These are phyloP conservation scores for Rhodotorula diobovata DNA, from an alignment of 768 basidiomycete species.

Conservation along the genomic window DNA sequence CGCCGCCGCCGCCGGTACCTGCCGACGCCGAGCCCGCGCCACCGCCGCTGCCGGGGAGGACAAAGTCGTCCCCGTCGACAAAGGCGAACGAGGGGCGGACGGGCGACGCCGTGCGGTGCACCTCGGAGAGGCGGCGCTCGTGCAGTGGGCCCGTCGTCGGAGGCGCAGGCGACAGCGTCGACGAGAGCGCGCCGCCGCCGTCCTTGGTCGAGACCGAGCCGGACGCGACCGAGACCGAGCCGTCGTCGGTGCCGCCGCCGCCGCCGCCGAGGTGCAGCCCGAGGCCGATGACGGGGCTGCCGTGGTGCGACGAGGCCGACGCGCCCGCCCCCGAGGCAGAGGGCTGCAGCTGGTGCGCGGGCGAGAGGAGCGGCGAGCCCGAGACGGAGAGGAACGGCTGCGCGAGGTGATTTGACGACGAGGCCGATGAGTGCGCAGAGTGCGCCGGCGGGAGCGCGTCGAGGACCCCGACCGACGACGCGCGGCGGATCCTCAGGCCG, in stretches of 20 bases:
- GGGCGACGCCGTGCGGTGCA: conserved; percentile 12
- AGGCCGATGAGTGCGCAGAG: too few relatives aligned
- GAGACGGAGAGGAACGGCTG: not conserved
- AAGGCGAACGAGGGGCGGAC: conserved; percentile 10
- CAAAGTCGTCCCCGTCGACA: conserved; percentile 15
- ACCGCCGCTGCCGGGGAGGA: not conserved
- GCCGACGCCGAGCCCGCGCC: not conserved
- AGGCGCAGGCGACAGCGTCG: too few relatives aligned
- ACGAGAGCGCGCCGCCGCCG: too few relatives aligned
- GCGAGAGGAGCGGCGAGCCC: conserved; percentile 4
- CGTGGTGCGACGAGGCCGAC: not conserved
- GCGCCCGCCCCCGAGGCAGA: not conserved
- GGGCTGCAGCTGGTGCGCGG: not conserved
- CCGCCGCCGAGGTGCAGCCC: not conserved
- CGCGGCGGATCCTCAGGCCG: conserved; percentile 12
- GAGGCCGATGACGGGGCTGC: not conserved
- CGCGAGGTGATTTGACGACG: too few relatives aligned
- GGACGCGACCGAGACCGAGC: too few relatives aligned
- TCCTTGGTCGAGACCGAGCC: too few relatives aligned
- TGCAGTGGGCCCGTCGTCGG: conserved; percentile 8
- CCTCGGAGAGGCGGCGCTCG: conserved; percentile 24
- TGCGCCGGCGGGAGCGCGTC: not conserved
- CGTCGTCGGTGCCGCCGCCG: too few relatives aligned
- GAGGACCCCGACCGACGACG: conserved; percentile 22
- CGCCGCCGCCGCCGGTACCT: too few relatives aligned